Evolutionary conservation across 345 rosid species (phyloP).

Genomic region (Punica granatum): DNA sequence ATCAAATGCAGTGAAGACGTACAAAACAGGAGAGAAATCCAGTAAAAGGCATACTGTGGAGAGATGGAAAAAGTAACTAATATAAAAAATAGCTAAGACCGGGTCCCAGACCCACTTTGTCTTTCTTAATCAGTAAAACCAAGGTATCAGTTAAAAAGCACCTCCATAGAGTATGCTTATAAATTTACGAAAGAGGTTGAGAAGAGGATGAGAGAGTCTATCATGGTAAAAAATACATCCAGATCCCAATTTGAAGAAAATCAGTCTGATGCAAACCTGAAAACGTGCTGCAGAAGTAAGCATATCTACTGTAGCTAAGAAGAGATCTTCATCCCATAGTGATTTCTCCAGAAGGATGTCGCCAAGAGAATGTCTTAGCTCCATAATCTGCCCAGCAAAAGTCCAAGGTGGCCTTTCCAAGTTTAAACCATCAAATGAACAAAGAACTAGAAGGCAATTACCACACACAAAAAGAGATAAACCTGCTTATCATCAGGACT

Average conservation of each 20-base stretch:
- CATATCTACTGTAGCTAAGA: slow-evolving; percentile 46
- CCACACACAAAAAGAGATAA: slow-evolving; percentile 19
- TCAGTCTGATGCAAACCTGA: slow-evolving; percentile 39
- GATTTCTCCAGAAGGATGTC: slow-evolving; percentile 37
- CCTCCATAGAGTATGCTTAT: neutral
- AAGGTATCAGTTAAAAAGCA: neutral
- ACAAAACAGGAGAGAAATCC: neutral
- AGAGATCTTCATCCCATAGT: slow-evolving; percentile 48
- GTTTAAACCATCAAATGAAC: slow-evolving; percentile 8
- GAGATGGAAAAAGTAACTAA: neutral
- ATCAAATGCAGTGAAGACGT: neutral
- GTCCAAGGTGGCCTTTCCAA: neutral
- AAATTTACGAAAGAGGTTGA: neutral
- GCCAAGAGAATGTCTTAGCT: slow-evolving; percentile 38
- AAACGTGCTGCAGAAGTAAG: slow-evolving; percentile 63
- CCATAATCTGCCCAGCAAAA: slow-evolving; percentile 38
- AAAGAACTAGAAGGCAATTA: slow-evolving; percentile 2
- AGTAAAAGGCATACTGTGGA: neutral
- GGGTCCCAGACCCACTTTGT: neutral
- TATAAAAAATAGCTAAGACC: neutral
- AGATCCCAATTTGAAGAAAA: neutral
- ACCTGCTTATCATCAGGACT: slow-evolving; percentile 75
- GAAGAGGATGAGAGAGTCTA: neutral
- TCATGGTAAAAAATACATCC: neutral
- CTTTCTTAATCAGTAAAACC: neutral